These are phyloP conservation scores for Camellia sinensis DNA, from an alignment of 148 eudicot species.

Conservation along the genomic window DNA sequence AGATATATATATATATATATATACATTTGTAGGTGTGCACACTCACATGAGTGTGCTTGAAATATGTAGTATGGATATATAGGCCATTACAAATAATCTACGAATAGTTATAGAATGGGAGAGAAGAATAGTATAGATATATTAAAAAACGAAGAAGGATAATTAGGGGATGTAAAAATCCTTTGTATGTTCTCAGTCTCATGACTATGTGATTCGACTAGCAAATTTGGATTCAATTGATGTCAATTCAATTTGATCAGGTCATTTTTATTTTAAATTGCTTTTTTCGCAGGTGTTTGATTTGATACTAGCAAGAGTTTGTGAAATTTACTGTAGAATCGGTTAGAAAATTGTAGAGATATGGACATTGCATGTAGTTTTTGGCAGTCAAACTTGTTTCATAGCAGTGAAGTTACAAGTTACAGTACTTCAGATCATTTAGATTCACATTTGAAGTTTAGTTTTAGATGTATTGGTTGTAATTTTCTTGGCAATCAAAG, in stretches of 20 bases:
- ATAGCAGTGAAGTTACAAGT: conserved; percentile 39
- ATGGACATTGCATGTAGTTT: conserved; percentile 70
- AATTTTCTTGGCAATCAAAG: conserved; percentile 37
- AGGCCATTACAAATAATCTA: too few relatives aligned
- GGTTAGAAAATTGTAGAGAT: background rate
- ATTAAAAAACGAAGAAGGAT: too few relatives aligned
- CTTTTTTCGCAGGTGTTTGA: conserved; percentile 24
- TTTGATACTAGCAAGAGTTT: conserved; percentile 32
- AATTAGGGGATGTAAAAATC: background rate
- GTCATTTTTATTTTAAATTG: background rate
- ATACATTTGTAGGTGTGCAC: too few relatives aligned
- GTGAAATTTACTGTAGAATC: background rate
- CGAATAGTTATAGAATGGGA: too few relatives aligned
- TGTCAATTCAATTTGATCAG: background rate
- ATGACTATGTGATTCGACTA: background rate
- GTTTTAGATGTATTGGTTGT: conserved; percentile 27
- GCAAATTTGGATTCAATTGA: background rate
- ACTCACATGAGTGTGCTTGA: too few relatives aligned
- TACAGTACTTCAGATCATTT: conserved; percentile 30
- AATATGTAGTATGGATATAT: too few relatives aligned
- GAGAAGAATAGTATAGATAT: too few relatives aligned
- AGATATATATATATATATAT: too few relatives aligned
- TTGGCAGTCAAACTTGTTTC: conserved; percentile 43
- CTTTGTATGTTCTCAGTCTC: background rate
- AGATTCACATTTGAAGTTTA: conserved; percentile 27